Evolutionary conservation across 345 rosid genomes (phyloP), one percentile per base, ranked within the genome.

Genomic region (Garcia nutans): DNA sequence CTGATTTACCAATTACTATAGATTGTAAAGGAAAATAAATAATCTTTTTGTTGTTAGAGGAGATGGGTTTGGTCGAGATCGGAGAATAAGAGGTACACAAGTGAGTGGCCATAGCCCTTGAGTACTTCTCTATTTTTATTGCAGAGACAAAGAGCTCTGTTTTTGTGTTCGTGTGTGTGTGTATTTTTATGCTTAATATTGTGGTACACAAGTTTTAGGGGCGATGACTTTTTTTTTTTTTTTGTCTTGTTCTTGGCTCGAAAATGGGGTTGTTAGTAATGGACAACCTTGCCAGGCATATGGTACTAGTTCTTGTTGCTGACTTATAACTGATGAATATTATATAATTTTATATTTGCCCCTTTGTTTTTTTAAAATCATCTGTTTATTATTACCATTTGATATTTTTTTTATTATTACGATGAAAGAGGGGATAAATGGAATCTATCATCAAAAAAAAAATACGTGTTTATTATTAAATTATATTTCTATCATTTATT

Each of bases 31-130:
- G 70, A 80, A 76, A 13, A 66, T 62, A 71, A 23, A 33, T 8
- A 54, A 49, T 65, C 77, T 74, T 42, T 23, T 68, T 72, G 56
- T 41, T 81, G 26, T 68, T 76, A 10, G 52, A 78, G 49, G 73
- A 54, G 42, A 61, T 65, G 70, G 56, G 52, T 37, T 63, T 73
- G 57, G 76, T 23, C 65, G 79, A 59, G 24, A 78, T 37, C 20
- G 79, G 75, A 49, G 82, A 56, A 49, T 23, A 65, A 9, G 80
- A 58, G 61, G 78, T 54, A 83, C 31, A 74, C 31, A 82, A 67
- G 61, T 78, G 72, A 67, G 94, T 55, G 80, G 93, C 89, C 92
- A 89, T 87, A 13, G 84, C 82, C 84, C 68, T 86, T 5, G 24
- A 20, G 54, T 16, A 54, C 10, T 37, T 63, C 10, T 37, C 41